These are phyloP conservation scores for Kokia cookei DNA, from an alignment of 441 rosid genomes.

Conservation along the genomic window DNA sequence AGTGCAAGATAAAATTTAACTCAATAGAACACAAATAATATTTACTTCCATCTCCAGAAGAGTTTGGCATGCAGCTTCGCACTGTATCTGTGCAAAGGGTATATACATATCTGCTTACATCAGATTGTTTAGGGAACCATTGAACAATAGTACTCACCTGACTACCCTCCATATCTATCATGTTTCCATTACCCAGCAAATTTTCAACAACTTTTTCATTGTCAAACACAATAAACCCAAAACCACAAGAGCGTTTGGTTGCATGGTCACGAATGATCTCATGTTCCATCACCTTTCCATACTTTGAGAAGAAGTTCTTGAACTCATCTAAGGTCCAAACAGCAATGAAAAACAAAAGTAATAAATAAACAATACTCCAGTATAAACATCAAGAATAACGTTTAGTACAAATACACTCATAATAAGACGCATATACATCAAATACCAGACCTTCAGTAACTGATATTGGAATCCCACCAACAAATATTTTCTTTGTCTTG, in stretches of 20 bases:
- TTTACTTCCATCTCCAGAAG: background rate
- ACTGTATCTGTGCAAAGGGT: background rate
- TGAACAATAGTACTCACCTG: constrained; percentile 47
- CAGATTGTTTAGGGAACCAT: background rate
- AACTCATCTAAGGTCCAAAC: constrained; percentile 21
- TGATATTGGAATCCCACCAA: constrained; percentile 83
- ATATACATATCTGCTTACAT: background rate
- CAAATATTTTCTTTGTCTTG: constrained; percentile 87
- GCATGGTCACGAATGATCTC: constrained; percentile 88
- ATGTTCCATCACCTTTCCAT: constrained; percentile 67
- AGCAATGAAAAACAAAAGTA: background rate
- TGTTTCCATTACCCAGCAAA: constrained; percentile 71
- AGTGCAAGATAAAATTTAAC: background rate
- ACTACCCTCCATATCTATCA: constrained; percentile 88
- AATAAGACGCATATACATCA: background rate
- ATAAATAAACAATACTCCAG: background rate
- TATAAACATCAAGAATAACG: background rate
- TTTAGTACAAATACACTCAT: background rate
- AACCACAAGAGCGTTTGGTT: constrained; percentile 72
- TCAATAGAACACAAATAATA: background rate
- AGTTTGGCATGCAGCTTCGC: background rate
- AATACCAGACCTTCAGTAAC: constrained; percentile 60
- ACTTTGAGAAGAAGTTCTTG: constrained; percentile 62
- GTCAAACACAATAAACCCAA: constrained; percentile 86
- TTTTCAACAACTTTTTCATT: constrained; percentile 81